Percentiles rank a stretch among this genome's conserved stretches.
Conservation (phyloP, 768 basidiomycete species). For the Suillus alpinus region DNA sequence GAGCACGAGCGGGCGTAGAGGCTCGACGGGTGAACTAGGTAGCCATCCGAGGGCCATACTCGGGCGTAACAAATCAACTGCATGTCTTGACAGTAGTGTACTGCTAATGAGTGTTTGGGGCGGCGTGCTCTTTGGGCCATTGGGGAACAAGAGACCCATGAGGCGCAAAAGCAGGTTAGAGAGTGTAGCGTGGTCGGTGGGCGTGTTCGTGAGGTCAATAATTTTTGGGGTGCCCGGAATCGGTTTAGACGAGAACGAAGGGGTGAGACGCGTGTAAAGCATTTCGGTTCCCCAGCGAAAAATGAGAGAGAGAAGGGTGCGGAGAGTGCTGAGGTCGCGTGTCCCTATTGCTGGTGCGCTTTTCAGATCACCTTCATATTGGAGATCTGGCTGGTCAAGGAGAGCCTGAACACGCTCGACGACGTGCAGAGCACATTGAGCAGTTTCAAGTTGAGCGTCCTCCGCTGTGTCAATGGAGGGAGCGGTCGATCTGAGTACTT, state of each 20-base stretch:
- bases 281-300: conserved; percentile 73
- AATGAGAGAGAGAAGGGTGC: conserved; percentile 61
- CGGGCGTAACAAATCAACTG: conserved; percentile 56
- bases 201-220: conserved; percentile 42
- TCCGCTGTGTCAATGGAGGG: conserved; percentile 30
- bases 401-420: conserved; percentile 47
- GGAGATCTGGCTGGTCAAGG: conserved; percentile 24
- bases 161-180: conserved; percentile 42
- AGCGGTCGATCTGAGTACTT: conserved; percentile 8
- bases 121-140: conserved; percentile 43
- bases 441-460: conserved; percentile 50
- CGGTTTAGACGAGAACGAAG: conserved; percentile 36
- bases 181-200: conserved; percentile 44
- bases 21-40: conserved; percentile 46
- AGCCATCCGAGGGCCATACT: conserved; percentile 73
- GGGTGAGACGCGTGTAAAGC: conserved; percentile 42
- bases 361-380: neutral
- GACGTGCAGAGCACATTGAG: conserved; percentile 50
- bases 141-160: conserved; percentile 51
- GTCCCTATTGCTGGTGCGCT: conserved; percentile 47
- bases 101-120: conserved; percentile 61
- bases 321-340: conserved; percentile 60
- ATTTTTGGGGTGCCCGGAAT: conserved; percentile 29
- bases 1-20: conserved; percentile 48
- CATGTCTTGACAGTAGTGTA: conserved; percentile 54